Percentiles rank a stretch among this genome's conserved stretches.
These are phyloP conservation scores for Exsudoporus frostii DNA, from an alignment of 768 basidiomycete genomes.

Conservation along the genomic window DNA sequence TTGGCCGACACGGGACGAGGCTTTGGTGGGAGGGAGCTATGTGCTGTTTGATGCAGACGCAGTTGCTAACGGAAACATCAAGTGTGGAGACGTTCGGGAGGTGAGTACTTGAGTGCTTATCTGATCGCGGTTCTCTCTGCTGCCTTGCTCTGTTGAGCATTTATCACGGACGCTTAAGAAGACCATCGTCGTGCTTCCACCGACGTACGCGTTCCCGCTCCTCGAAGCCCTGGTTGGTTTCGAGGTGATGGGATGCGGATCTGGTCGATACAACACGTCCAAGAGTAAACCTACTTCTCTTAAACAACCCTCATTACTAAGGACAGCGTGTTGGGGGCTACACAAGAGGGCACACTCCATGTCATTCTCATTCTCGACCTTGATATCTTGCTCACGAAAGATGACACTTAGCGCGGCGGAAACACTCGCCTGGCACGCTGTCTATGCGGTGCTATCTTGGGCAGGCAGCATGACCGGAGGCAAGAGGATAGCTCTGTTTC, in stretches of 20 bases:
- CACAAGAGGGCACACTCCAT: slow-evolving; percentile 71
- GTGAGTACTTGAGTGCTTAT: slow-evolving; percentile 59
- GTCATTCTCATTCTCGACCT: slow-evolving; percentile 1
- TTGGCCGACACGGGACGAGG: slow-evolving; percentile 71
- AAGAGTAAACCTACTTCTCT: slow-evolving; percentile 57
- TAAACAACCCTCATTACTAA: slow-evolving; percentile 86
- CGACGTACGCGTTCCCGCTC: slow-evolving; percentile 40
- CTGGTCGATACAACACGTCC: slow-evolving; percentile 97
- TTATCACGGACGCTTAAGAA: slow-evolving; percentile 79
- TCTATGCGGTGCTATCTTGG: slow-evolving; percentile 79
- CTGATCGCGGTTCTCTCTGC: neutral
- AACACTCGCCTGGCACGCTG: slow-evolving; percentile 69
- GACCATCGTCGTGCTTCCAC: slow-evolving; percentile 76
- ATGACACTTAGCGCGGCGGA: slow-evolving; percentile 46
- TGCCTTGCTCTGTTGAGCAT: neutral
- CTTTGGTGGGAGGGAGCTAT: slow-evolving; percentile 88
- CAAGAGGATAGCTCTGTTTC: slow-evolving; percentile 28
- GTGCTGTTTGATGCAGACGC: slow-evolving; percentile 68
- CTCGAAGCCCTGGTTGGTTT: slow-evolving; percentile 64
- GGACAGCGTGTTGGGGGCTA: slow-evolving; percentile 82
- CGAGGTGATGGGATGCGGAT: slow-evolving; percentile 22
- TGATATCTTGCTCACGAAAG: slow-evolving; percentile 19
- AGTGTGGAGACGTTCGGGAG: slow-evolving; percentile 22
- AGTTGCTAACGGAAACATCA: slow-evolving; percentile 38
- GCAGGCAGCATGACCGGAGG: slow-evolving; percentile 59